A percentile compares a stretch with the other conserved stretches of the same genome.
These are phyloP conservation scores for Alternaria dauci DNA, from an alignment of 2,329 filamentous ascomycete genomes.

Conservation along the genomic window DNA sequence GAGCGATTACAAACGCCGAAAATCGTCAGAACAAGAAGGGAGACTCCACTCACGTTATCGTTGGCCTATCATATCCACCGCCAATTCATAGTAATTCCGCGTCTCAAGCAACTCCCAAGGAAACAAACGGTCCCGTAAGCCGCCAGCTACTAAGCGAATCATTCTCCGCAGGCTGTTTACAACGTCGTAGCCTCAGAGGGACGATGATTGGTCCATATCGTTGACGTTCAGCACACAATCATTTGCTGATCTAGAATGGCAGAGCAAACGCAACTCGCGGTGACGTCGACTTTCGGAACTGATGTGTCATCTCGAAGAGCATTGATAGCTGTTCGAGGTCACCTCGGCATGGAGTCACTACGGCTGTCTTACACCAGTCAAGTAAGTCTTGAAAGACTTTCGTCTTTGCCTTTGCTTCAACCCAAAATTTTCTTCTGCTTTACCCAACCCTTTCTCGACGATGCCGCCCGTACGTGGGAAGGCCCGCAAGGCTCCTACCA, in stretches of 20 bases:
- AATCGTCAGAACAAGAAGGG: background rate
- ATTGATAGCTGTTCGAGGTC: background rate
- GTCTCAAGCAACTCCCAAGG: background rate
- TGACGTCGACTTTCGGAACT: background rate
- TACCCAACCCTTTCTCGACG: fast-evolving
- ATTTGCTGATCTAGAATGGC: background rate
- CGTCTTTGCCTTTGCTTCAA: background rate
- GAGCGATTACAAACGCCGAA: background rate
- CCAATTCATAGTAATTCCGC: background rate
- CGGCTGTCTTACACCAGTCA: background rate
- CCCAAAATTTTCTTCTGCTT: background rate
- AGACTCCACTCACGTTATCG: background rate
- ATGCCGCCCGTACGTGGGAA: background rate
- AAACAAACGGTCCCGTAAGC: background rate
- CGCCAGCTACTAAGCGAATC: background rate
- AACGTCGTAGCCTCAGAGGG: no score
- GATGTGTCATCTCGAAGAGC: background rate
- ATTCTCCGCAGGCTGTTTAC: background rate
- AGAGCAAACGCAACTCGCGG: background rate
- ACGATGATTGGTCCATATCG: no score
- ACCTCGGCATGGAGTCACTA: background rate
- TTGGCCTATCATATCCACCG: background rate
- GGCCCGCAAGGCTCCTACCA: background rate
- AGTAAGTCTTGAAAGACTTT: background rate
- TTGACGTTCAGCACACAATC: no score